Evolutionary conservation across 2,329 filamentous ascomycete genomes (phyloP), one percentile per base, ranked within the genome.

Genomic region (Diplodia intermedia): DNA sequence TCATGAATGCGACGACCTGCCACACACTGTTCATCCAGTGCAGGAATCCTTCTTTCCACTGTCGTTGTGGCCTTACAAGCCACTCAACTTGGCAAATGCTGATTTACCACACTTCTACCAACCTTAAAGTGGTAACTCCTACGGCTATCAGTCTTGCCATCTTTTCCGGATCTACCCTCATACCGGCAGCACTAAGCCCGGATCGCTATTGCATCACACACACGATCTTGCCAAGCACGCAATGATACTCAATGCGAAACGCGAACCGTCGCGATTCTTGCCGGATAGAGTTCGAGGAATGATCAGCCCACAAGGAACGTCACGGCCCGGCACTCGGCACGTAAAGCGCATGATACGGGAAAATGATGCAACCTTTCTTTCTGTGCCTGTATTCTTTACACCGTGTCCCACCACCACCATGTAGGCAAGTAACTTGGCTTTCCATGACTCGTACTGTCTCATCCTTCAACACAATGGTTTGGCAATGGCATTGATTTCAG

Each of bases 1-100:
- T 52, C 31, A 63, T 49, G 60, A 63, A 38, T 52, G 60, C 29
- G 50, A 63, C 60, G 60, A 63, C 50, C 29, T 6, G 15, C 18
- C 31, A 12, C 6, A 3, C 31, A 3, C 29, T 26, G n/a, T 29
- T 6, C 26, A 14, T 18, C 29, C 11, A 14, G 29, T 36, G 29
- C 53, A 9, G 5, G n/a, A 8, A 29, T 15, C 14, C 11, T 33
- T 3, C 4, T 12, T 31, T 4, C 29, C 29, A 36, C 5, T 8
- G 20, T n/a, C 52, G 23, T 53, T 18, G 26, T 15, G 11, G 3
- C 29, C 23, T 53, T 12, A 14, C 20, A 53, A 7, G 7, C 12
- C 15, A 8, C 50, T 20, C 18, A 47, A 20, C 43, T 2, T 47
- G 7, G 7, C 6, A 11, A n/a, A 20, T 20, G n/a, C 18, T 47